Base-by-base conservation (phyloP, 2,329 filamentous ascomycete species). In the Leptographium procerum region DNA sequence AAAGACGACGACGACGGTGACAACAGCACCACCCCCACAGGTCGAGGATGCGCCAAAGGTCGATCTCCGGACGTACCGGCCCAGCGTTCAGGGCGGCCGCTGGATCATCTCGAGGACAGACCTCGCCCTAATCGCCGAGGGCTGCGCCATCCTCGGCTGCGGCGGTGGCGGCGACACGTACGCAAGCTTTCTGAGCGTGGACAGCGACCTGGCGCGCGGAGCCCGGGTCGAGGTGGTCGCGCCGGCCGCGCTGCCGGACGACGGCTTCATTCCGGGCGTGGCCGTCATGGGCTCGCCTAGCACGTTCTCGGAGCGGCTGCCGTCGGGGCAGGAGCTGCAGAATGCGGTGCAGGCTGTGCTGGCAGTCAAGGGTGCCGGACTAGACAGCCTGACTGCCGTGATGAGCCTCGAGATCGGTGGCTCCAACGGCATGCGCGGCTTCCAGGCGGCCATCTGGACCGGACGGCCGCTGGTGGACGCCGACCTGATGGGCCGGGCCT, bases 381-480 rank as follows among this genome's bases (percentile, higher is more conserved):
- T 22, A 4, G 43, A n/a, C n/a, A n/a, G 24, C 4, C 43, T 47
- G 43, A 47, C 43, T 3, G 53, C 57, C 26, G 78, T 85, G 60
- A 80, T 86, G 61, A 76, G 80, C 1, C 69, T 86, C 14, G 84
- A 87, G 64, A 84, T 87, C 57, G 84, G 84, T n/a, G 84, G 84
- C 4, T 77, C 77, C 5, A 87, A 87, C 61, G 83, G 84, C 0
- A 70, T 86, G 54, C 70, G 72, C 1, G 76, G 78, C 61, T 78
- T 83, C 66, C 43, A 47, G 43, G 43, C 43, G 16, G 43, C 43
- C 4, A 14, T 47, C 43, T 47, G 43, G 43, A 47, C 43, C 3
- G 69, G 78, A 56, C 62, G 79, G 0, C 77, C 78, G 0, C 72
- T 72, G 3, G 73, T 81, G 2, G 79, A 81, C 56, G 78, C 75